Conservation (phyloP, 2,329 filamentous ascomycete species). For the Fusarium solani-melongenae region DNA sequence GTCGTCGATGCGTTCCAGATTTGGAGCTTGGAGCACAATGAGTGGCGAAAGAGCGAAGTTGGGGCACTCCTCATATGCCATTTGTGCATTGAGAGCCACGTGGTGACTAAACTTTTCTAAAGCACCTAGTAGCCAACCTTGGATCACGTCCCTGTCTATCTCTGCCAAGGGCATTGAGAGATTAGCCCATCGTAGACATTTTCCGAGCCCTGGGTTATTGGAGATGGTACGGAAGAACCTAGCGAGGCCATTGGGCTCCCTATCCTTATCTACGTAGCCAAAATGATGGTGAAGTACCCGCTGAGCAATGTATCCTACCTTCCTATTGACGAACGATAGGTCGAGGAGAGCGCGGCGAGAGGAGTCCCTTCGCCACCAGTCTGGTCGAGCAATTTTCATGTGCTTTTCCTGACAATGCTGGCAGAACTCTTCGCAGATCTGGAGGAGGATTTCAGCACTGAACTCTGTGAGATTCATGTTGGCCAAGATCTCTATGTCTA, state of each 20-base stretch:
- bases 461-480: background rate
- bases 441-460: background rate
- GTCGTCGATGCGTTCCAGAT: background rate
- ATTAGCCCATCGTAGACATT: background rate
- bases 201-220: background rate
- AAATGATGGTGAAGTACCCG: slow-evolving; percentile 10
- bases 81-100: background rate
- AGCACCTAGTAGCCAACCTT: background rate
- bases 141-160: background rate
- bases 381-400: background rate
- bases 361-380: background rate
- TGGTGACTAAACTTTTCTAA: background rate
- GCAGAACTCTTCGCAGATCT: slow-evolving; percentile 15
- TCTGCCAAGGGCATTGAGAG: background rate
- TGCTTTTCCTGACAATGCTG: slow-evolving; percentile 10
- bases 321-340: background rate
- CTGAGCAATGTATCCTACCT: slow-evolving; percentile 8
- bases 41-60: background rate
- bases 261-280: background rate
- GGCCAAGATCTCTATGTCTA: background rate
- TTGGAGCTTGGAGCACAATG: background rate
- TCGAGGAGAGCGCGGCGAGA: background rate
- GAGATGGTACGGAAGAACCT: slow-evolving; percentile 1
- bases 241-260: background rate
- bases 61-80: rapidly evolving